A percentile compares a stretch with the other conserved stretches of the same genome.
Evolutionary conservation across 805 yeast species (phyloP).

Genomic region (Metschnikowia continentalis): DNA sequence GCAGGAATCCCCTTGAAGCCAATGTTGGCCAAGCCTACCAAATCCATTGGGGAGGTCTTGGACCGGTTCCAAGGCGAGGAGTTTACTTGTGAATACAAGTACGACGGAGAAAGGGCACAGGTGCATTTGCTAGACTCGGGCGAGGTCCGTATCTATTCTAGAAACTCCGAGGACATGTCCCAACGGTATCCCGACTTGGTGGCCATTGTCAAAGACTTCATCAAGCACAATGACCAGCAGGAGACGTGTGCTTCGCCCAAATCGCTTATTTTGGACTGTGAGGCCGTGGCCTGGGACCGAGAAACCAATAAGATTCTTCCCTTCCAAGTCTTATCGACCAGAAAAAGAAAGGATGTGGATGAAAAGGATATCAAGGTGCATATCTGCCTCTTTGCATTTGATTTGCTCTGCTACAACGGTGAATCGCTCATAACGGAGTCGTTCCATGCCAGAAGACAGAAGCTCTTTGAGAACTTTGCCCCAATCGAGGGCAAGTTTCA

Average conservation of each 20-base stretch:
- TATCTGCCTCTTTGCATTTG: conserved; percentile 91
- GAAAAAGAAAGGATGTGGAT: conserved; percentile 91
- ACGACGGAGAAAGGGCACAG: conserved; percentile 98
- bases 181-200: conserved; percentile 90
- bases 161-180: conserved; percentile 97
- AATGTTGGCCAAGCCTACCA: conserved; percentile 97
- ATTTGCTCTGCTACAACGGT: conserved; percentile 70
- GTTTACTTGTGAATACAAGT: conserved; percentile 94
- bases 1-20: conserved; percentile 97
- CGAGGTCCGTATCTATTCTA: conserved; percentile 71
- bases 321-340: conserved; percentile 86
- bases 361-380: conserved; percentile 83
- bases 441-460: conserved; percentile 63
- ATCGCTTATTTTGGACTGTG: conserved; percentile 84
- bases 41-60: conserved; percentile 84
- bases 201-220: conserved; percentile 58
- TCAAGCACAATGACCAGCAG: conserved; percentile 27
- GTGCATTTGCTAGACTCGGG: conserved; percentile 72
- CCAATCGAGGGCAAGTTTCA: conserved; percentile 73
- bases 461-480: conserved; percentile 52
- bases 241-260: conserved; percentile 24
- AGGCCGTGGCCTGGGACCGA: conserved; percentile 96
- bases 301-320: conserved; percentile 78
- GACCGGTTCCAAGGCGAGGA: conserved; percentile 81
- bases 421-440: conserved; percentile 64